Evolutionary conservation across 2,329 filamentous ascomycete genomes (phyloP), one percentile per base, ranked within the genome.

Genomic region (Sphaerulina vaccinii): DNA sequence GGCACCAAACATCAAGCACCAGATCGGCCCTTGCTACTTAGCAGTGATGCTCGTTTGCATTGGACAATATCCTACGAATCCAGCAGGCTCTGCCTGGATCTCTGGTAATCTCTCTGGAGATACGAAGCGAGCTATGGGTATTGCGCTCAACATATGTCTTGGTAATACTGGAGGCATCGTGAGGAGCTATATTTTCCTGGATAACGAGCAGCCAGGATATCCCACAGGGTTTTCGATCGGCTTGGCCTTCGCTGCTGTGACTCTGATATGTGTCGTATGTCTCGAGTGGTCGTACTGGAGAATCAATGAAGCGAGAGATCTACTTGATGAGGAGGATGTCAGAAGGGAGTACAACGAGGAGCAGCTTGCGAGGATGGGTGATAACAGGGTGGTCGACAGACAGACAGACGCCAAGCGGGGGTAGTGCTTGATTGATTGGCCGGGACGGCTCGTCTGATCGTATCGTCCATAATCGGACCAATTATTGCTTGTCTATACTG

Each of bases 111-210:
- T 68, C 0, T 62, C 65, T 1, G 68, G 68, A 1, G 57, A 65
- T 0, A 63, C 62, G 3, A 66, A 71, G 44, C 59, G 72, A 10
- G 70, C 68, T 0, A 67, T 73, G 23, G 70, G 68, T 1, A 65
- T 75, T 16, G 73, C 69, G 0, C 64, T 72, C 16, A 71, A 66
- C 45, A 71, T 70, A 29, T 66, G 65, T 36, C 52, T 71, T 8
- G 71, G 71, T 3, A 75, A 74, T 37, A 65, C 67, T 0, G 73
- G 73, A n/a, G 71, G 73, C 4, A 66, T 75, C 13, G 62, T 75
- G 5, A 73, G 73, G 3, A n/a, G 24, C 27, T 61, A 56, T 40
- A 70, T 71, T 59, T 71, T 70, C 52, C 56, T 67, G 3, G 64
- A 69, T 24, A 62, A 57, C 1, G 68, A 71, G 47, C 63, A 65